Conservation (phyloP, 2,329 filamentous ascomycete genomes). For the Ascosphaera pollenicola region DNA sequence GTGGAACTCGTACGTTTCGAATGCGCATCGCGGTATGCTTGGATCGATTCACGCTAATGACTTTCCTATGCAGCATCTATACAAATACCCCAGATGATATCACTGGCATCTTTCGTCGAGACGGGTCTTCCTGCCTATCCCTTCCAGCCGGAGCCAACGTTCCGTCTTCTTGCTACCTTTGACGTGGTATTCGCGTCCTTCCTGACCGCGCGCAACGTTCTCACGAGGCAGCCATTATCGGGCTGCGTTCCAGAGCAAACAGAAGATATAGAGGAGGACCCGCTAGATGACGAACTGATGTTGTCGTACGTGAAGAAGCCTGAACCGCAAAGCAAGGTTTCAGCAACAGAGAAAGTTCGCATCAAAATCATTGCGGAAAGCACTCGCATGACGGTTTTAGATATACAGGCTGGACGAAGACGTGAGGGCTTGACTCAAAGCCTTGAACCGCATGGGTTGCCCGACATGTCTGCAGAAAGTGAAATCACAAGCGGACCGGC, state of each 20-base stretch:
- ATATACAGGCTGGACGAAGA: slow-evolving; percentile 28
- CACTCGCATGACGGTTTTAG: slow-evolving; percentile 47
- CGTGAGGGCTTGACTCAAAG: not conserved
- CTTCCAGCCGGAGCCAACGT: slow-evolving; percentile 43
- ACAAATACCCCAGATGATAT: slow-evolving; percentile 67
- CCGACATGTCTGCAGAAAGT: slow-evolving; percentile 18
- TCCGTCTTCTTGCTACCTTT: slow-evolving; percentile 51
- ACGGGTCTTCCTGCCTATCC: slow-evolving; percentile 53
- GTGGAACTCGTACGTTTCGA: slow-evolving; percentile 50
- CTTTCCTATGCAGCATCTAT: slow-evolving; percentile 42
- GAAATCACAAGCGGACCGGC: slow-evolving; percentile 15
- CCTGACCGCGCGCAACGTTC: slow-evolving; percentile 42
- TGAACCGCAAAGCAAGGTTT: slow-evolving; percentile 13
- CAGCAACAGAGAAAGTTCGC: slow-evolving; percentile 72
- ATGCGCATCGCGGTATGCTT: not conserved
- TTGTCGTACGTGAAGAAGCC: not conserved
- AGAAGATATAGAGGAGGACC: not conserved
- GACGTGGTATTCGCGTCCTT: slow-evolving; percentile 68
- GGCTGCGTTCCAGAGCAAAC: slow-evolving; percentile 30
- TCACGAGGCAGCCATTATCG: slow-evolving; percentile 41
- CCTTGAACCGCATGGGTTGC: slow-evolving; percentile 13
- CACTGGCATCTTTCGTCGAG: slow-evolving; percentile 49
- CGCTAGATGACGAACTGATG: not conserved
- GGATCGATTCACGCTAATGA: not conserved
- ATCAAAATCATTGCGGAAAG: slow-evolving; percentile 63